Evolutionary conservation across 371 early-diverging fungal genomes (phyloP).

Genomic region (Basidiobolus heterosporus): DNA sequence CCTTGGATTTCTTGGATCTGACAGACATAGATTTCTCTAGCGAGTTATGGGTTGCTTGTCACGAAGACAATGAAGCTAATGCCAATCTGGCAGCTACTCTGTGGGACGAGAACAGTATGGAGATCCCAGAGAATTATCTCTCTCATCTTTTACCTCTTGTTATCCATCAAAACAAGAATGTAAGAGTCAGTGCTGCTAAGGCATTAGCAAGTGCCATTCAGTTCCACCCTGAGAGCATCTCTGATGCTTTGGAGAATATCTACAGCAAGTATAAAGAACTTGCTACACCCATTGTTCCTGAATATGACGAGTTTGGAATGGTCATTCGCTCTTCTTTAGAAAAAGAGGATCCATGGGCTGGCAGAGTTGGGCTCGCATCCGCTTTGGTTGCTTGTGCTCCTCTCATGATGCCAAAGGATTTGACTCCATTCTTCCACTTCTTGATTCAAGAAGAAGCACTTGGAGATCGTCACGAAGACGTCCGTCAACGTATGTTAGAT

Average conservation of each 20-base stretch:
- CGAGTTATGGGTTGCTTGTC: conserved; percentile 45
- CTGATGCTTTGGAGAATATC: conserved; percentile 25
- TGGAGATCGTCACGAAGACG: conserved; percentile 66
- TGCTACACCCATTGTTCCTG: conserved; percentile 40
- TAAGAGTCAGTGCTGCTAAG: conserved; percentile 50
- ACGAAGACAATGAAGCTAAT: conserved; percentile 47
- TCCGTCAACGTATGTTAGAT: conserved; percentile 70
- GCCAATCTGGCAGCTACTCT: conserved; percentile 45
- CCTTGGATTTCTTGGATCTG: conserved; percentile 48
- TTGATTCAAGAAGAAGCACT: conserved; percentile 67
- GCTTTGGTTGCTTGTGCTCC: conserved; percentile 57
- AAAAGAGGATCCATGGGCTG: conserved; percentile 61
- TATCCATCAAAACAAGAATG: conserved; percentile 31
- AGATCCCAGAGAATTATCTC: conserved; percentile 29
- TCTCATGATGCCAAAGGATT: conserved; percentile 28
- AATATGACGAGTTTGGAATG: conserved; percentile 82
- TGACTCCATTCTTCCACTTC: conserved; percentile 48
- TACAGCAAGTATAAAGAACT: conserved; percentile 30
- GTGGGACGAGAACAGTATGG: conserved; percentile 65
- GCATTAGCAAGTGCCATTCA: conserved; percentile 47
- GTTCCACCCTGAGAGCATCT: conserved; percentile 25
- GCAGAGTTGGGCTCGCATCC: conserved; percentile 65
- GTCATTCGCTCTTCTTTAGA: conserved; percentile 70
- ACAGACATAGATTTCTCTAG: conserved; percentile 35
- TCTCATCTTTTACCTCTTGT: conserved; percentile 30